Conservation (phyloP, 345 rosid genomes). For the Citrus medica region DNA sequence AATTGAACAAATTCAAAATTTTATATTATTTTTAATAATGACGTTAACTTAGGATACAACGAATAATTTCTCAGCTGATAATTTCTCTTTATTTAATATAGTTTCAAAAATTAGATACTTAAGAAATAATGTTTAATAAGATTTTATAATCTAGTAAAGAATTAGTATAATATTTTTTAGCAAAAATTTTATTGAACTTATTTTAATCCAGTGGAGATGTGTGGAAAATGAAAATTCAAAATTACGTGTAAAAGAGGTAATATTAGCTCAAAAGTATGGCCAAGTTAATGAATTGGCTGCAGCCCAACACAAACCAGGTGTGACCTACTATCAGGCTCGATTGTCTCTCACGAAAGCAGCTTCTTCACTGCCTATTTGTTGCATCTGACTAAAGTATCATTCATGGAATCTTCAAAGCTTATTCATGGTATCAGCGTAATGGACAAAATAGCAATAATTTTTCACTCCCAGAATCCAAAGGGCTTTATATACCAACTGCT, state of each 20-base stretch:
- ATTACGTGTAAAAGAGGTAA: not conserved
- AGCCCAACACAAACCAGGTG: not conserved
- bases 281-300: not conserved
- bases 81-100: too few relatives aligned
- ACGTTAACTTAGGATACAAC: too few relatives aligned
- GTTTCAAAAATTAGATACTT: too few relatives aligned
- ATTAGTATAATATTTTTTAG: too few relatives aligned
- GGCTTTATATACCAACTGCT: not conserved
- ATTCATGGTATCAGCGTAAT: not conserved
- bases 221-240: not conserved
- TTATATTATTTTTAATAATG: too few relatives aligned
- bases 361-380: conserved; percentile 11
- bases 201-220: not conserved
- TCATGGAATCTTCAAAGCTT: not conserved
- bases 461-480: not conserved
- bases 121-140: too few relatives aligned
- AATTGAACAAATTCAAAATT: too few relatives aligned
- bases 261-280: not conserved
- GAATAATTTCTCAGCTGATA: too few relatives aligned
- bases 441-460: not conserved
- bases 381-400: not conserved
- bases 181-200: too few relatives aligned
- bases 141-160: too few relatives aligned
- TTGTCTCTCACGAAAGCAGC: not conserved
- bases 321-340: not conserved